These are phyloP conservation scores for Boletus barrowsii DNA, from an alignment of 768 basidiomycete species.

Conservation along the genomic window DNA sequence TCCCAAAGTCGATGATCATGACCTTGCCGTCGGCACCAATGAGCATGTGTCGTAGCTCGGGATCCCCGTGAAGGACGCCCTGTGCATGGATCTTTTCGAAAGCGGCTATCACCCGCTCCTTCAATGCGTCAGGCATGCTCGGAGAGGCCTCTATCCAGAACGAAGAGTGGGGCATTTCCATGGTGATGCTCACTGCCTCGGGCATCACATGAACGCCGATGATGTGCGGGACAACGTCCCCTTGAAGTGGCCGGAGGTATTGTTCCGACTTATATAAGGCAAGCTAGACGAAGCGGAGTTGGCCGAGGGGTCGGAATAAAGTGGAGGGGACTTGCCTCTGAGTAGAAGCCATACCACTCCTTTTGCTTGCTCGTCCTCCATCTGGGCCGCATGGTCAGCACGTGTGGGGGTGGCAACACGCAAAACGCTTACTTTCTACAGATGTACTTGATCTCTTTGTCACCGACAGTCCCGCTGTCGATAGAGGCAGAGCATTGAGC, in stretches of 20 bases:
- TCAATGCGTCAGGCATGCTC: slow-evolving; percentile 53
- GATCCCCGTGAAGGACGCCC: slow-evolving; percentile 48
- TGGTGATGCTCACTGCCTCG: slow-evolving; percentile 39
- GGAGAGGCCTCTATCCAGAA: slow-evolving; percentile 63
- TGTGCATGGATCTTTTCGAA: slow-evolving; percentile 46
- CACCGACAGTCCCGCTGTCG: slow-evolving; percentile 31
- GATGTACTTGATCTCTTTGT: slow-evolving; percentile 32
- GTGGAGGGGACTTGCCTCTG: slow-evolving; percentile 32
- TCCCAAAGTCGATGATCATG: slow-evolving; percentile 54
- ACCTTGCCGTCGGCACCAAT: slow-evolving; percentile 52
- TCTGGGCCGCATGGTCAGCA: slow-evolving; percentile 18
- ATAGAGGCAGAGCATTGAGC: slow-evolving; percentile 37
- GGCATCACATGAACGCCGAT: slow-evolving; percentile 46
- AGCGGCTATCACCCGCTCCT: slow-evolving; percentile 49
- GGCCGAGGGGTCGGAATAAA: slow-evolving; percentile 4
- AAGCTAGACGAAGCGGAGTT: slow-evolving; percentile 37
- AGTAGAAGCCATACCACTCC: slow-evolving; percentile 39
- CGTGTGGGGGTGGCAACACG: background rate
- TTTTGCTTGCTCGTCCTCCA: slow-evolving; percentile 32
- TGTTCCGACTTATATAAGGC: slow-evolving; percentile 45
- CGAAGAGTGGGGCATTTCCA: slow-evolving; percentile 54
- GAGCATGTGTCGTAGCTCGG: slow-evolving; percentile 50
- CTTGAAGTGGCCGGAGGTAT: slow-evolving; percentile 51
- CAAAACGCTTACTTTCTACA: slow-evolving; percentile 33
- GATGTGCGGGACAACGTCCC: slow-evolving; percentile 48